A percentile compares a stretch with the other conserved stretches of the same genome.
These are phyloP conservation scores for Talaromyces ruber DNA, from an alignment of 495 filamentous ascomycete species.

Conservation along the genomic window DNA sequence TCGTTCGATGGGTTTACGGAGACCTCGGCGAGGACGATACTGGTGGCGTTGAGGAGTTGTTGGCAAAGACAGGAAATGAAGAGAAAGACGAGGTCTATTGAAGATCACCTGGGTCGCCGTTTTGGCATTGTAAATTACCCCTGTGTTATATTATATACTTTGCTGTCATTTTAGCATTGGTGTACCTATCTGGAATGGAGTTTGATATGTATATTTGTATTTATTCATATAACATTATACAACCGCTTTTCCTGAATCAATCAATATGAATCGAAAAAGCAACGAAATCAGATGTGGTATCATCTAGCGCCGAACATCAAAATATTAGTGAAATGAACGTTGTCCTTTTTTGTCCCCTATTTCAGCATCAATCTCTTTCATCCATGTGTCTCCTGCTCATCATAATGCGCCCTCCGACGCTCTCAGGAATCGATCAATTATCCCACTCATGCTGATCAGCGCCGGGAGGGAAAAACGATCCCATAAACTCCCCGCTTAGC, in stretches of 20 bases:
- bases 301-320: background rate
- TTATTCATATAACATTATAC: background rate
- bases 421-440: background rate
- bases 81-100: background rate
- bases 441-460: constrained; percentile 2
- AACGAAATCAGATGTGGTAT: background rate
- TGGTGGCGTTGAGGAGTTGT: background rate
- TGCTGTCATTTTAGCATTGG: background rate
- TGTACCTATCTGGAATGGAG: background rate
- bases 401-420: background rate
- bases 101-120: background rate
- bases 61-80: background rate
- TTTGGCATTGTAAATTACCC: background rate
- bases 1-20: constrained; percentile 1
- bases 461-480: constrained; percentile 32
- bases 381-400: background rate
- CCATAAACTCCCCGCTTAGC: constrained; percentile 36
- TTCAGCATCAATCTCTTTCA: background rate
- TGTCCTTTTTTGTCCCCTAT: background rate
- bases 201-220: background rate
- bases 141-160: background rate
- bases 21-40: background rate
- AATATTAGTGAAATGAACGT: background rate
- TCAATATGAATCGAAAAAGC: background rate
- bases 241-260: background rate